phyloP scores from a whole-genome alignment of 2,329 filamentous ascomycete species.

The Hypoxylon sp. region DNA sequence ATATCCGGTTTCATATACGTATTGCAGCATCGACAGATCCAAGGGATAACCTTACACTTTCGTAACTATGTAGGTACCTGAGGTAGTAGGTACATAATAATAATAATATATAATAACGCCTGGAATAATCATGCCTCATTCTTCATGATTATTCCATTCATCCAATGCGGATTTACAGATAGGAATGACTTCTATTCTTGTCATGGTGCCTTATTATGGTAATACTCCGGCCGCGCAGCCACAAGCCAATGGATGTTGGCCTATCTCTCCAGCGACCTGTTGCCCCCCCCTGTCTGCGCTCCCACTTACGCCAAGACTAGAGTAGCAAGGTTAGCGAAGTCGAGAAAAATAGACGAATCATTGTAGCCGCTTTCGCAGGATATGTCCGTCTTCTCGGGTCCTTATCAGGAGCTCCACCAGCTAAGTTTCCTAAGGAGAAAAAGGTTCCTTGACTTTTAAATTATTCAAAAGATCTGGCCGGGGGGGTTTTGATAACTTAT shows the following conservation, averaged over 20 bases:
- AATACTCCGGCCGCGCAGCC: conserved; percentile 25
- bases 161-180: too few species aligned
- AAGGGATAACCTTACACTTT: too few species aligned
- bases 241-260: conserved; percentile 8
- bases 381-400: conserved; percentile 27
- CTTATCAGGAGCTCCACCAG: conserved; percentile 38
- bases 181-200: too few species aligned
- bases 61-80: too few species aligned
- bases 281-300: conserved; percentile 5
- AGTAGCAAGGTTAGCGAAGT: conserved; percentile 18
- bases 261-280: conserved; percentile 2
- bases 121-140: too few species aligned
- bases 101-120: too few species aligned
- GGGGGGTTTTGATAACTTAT: conserved; percentile 7
- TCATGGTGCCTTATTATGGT: neutral
- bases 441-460: conserved; percentile 19
- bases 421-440: conserved; percentile 15
- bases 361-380: conserved; percentile 4
- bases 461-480: conserved; percentile 5
- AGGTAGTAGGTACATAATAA: too few species aligned
- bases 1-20: conserved; percentile 13
- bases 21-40: too few species aligned
- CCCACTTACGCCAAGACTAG: conserved; percentile 21
- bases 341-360: conserved; percentile 18
- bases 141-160: too few species aligned